Evolutionary conservation across 768 basidiomycete genomes (phyloP), one percentile per base, ranked within the genome.

Genomic region (Butyriboletus loyo): DNA sequence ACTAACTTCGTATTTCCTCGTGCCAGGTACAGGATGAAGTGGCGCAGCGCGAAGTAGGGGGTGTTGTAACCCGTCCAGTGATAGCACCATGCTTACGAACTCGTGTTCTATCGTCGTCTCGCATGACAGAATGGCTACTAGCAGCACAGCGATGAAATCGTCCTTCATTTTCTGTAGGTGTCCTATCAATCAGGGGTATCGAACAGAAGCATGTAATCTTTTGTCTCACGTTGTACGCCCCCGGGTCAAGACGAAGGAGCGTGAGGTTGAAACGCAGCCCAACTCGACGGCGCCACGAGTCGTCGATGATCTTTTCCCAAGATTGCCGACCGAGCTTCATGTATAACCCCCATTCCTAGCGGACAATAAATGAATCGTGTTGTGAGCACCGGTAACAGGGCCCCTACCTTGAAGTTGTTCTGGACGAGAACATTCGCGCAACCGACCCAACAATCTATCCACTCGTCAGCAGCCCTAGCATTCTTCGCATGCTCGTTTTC

Each of bases 371-470:
- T 60, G 7, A 53, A 22, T 42, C 36, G n/a, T 17, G 9, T 24
- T 19, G 15, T 46, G n/a, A 36, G 24, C 11, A 45, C 30, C 22
- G 7, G 7, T 21, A 45, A 41, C 7, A 45, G 31, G 31, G 52
- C 68, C 28, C 17, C 22, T 49, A 83, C 82, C 60, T 71, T 69
- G 50, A 72, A 54, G 21, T 72, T 65, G 51, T 82, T 80, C 56
- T 79, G 78, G 7, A 87, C 77, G 15, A 84, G 60, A 17, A 91
- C 76, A 50, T 76, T 75, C 1, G 81, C 83, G 58, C 86, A 90
- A 5, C 84, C 81, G 7, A 87, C 74, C 88, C 89, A 93, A 58
- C 84, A 86, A 49, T 82, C 79, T 30, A 89, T 75, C 75, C 89
- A 81, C 25, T 67, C 63, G 58, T 82, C 81, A 25, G 82, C 76